Evolutionary conservation across 164 flowering plant genomes (phyloP).

Genomic region (Chimonanthus praecox): DNA sequence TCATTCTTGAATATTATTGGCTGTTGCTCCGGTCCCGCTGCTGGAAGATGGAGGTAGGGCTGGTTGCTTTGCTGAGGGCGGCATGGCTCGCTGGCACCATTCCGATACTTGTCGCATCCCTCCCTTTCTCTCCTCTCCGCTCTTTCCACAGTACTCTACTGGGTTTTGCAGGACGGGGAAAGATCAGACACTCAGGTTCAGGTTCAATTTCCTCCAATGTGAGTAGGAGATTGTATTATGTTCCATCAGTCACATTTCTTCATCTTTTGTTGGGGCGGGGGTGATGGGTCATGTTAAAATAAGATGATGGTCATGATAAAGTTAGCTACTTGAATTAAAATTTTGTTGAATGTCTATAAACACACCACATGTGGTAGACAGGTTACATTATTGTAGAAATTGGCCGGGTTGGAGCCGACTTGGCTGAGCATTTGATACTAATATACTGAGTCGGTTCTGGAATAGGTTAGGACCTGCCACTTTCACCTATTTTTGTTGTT

Average conservation of each 20-base stretch:
- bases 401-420: too few species aligned
- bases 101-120: conserved; percentile 6
- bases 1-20: too few species aligned
- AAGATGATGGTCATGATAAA: too few species aligned
- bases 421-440: too few species aligned
- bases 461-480: too few species aligned
- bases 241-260: background rate
- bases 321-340: too few species aligned
- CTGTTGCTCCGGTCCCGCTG: background rate
- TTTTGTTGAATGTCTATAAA: too few species aligned
- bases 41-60: background rate
- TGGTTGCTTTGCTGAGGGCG: conserved; percentile 1
- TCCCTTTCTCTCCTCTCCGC: conserved; percentile 1
- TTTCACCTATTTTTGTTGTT: too few species aligned
- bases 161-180: conserved; percentile 10
- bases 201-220: background rate
- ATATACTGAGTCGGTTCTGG: too few species aligned
- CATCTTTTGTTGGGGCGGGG: background rate
- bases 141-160: background rate
- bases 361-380: too few species aligned
- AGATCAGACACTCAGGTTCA: background rate
- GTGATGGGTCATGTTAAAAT: too few species aligned
- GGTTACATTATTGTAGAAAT: too few species aligned
- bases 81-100: conserved; percentile 8
- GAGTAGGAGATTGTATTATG: background rate